Evolutionary conservation across 192 early-diverging fungal genomes (phyloP).

Genomic region (Linnemannia schmuckeri): DNA sequence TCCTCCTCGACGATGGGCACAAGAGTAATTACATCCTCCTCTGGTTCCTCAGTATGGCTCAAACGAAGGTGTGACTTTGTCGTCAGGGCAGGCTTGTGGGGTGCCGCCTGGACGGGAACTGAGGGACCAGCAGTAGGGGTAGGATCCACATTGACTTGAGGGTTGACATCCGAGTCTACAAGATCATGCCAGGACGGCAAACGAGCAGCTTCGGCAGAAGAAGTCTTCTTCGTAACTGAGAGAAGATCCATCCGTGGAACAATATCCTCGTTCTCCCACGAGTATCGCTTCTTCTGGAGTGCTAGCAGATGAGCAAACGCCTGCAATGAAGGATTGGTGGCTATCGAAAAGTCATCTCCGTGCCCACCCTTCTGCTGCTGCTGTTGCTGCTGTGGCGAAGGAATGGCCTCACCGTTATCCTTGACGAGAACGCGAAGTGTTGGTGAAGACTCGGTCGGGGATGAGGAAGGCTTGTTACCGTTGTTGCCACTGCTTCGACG

Average conservation of each 20-base stretch:
- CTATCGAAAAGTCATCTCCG: neutral
- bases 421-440: neutral
- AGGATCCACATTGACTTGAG: neutral
- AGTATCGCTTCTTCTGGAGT: constrained; percentile 28
- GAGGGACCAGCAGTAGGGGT: neutral
- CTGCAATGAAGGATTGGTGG: neutral
- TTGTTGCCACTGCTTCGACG: constrained; percentile 27
- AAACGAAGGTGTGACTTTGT: constrained; percentile 9
- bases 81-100: neutral
- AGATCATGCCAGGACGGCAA: constrained; percentile 27
- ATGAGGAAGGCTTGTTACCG: neutral
- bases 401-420: neutral
- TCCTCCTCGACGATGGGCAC: neutral
- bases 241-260: constrained; percentile 39
- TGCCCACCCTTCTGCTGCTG: neutral
- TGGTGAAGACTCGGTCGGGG: neutral
- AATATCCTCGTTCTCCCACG: constrained; percentile 47
- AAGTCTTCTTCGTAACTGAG: neutral
- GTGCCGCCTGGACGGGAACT: neutral
- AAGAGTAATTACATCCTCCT: constrained; percentile 3
- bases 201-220: neutral
- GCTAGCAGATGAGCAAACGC: constrained; percentile 3
- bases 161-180: constrained; percentile 1
- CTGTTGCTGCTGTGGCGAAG: neutral
- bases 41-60: neutral